Percentiles rank a stretch among this genome's conserved stretches.
These are phyloP conservation scores for Mucor velutinosus DNA, from an alignment of 371 early-diverging fungal species.

Conservation along the genomic window DNA sequence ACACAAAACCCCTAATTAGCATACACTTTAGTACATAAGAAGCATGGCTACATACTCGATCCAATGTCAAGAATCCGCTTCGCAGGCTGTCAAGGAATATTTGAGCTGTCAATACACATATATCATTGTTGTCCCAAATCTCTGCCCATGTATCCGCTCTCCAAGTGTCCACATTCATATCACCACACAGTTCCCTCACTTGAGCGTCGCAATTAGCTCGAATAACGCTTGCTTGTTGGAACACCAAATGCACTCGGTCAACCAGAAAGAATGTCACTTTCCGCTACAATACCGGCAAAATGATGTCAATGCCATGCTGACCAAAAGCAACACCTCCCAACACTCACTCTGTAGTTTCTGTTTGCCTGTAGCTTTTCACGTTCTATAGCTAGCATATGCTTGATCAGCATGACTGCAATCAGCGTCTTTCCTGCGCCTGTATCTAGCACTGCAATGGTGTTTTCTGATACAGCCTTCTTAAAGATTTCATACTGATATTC, in stretches of 20 bases:
- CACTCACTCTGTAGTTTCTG: constrained; percentile 13
- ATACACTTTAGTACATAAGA: not conserved
- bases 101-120: constrained; percentile 84
- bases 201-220: constrained; percentile 60
- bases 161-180: constrained; percentile 64
- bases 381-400: constrained; percentile 58
- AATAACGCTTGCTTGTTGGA: constrained; percentile 79
- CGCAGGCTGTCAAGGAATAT: constrained; percentile 74
- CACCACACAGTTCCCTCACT: constrained; percentile 64
- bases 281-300: constrained; percentile 11
- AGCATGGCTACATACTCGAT: not conserved
- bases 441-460: constrained; percentile 84
- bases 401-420: constrained; percentile 81
- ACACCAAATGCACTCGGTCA: constrained; percentile 78
- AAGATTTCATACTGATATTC: constrained; percentile 79
- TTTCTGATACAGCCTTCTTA: constrained; percentile 60
- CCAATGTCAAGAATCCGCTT: constrained; percentile 64
- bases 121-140: constrained; percentile 57
- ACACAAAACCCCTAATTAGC: not conserved
- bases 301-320: not conserved
- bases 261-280: constrained; percentile 75
- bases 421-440: constrained; percentile 93
- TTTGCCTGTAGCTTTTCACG: not conserved
- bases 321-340: not conserved
- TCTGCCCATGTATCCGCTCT: constrained; percentile 55